These are phyloP conservation scores for Boletus rufocinnamomeus DNA, from an alignment of 768 basidiomycete genomes.

Conservation along the genomic window DNA sequence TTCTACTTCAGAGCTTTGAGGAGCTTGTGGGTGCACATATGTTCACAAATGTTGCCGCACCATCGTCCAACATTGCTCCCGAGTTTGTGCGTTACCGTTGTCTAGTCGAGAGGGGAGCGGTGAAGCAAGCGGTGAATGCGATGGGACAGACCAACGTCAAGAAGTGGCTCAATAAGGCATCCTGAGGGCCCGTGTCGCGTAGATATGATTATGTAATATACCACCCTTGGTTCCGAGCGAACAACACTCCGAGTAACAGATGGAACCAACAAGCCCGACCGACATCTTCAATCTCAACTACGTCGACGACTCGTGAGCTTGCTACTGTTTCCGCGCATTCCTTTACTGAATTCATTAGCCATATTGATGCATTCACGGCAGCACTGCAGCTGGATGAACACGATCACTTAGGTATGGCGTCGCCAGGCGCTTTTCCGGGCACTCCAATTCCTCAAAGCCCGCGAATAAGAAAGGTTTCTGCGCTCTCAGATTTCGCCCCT, in stretches of 20 bases:
- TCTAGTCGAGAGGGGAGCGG: constrained; percentile 58
- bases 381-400: constrained; percentile 67
- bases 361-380: constrained; percentile 75
- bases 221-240: constrained; percentile 1
- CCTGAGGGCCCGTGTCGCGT: constrained; percentile 3
- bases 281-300: constrained; percentile 53
- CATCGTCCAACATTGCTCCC: constrained; percentile 52
- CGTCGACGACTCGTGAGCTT: constrained; percentile 68
- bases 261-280: constrained; percentile 14
- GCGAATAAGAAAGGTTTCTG: constrained; percentile 78
- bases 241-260: background rate
- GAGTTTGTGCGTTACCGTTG: constrained; percentile 81
- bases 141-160: constrained; percentile 69
- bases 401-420: constrained; percentile 23
- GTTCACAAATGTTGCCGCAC: constrained; percentile 53
- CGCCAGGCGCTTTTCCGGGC: constrained; percentile 25
- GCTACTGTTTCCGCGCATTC: background rate
- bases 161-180: constrained; percentile 72
- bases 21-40: constrained; percentile 56
- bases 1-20: constrained; percentile 68
- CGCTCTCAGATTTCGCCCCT: constrained; percentile 87
- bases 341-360: constrained; percentile 38
- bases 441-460: constrained; percentile 33
- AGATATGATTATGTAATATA: constrained; percentile 28
- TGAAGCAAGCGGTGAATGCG: constrained; percentile 67